Base-by-base conservation (phyloP, 768 basidiomycete species). In the Podaxis sp. region DNA sequence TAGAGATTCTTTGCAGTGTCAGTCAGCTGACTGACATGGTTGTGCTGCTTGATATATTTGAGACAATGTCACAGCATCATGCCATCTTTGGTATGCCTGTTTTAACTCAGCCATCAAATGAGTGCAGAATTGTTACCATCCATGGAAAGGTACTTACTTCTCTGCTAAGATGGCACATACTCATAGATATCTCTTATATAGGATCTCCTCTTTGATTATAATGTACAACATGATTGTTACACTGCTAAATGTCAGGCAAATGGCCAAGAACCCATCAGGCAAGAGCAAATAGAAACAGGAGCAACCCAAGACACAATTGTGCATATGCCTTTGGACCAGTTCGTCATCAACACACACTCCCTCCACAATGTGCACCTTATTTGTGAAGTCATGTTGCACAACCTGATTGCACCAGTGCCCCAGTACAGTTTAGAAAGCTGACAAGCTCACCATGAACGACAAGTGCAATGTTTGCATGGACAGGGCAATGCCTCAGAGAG, bases 141-240 rank as follows among this genome's bases (percentile, higher is more conserved):
- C 39, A 7, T 22, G 22, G 36, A 17, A 30, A 33, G 26, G 55
- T 22, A 30, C 24, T 52, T 33, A 17, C 40, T 40, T 58, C 11
- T 12, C 38, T 17, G 39, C 38, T 44, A 3, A 42, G 57, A 44
- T 58, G 26, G 12, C 13, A 7, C 15, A 75, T 19, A 36, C 19
- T 38, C 56, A 57, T 24, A 40, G 26, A n/a, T 30, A 26, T 24
- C 12, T 19, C 19, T 19, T 26, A 33, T 26, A 33, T 28, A 63
- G 61, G 49, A 56, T 42, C 28, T 64, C 51, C 52, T 64, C 26
- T 64, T 64, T 48, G 44, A 64, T 28, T 64, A 36, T 30, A 61
- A 61, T 19, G 19, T 44, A 11, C 60, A 61, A 48, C 60, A 61
- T 26, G 52, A 61, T n/a, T 61, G 52, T 33, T 15, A 24, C 15